Evolutionary conservation across 257 asterid genomes (phyloP), one percentile per base, ranked within the genome.

Genomic region (Solanum etuberosum): DNA sequence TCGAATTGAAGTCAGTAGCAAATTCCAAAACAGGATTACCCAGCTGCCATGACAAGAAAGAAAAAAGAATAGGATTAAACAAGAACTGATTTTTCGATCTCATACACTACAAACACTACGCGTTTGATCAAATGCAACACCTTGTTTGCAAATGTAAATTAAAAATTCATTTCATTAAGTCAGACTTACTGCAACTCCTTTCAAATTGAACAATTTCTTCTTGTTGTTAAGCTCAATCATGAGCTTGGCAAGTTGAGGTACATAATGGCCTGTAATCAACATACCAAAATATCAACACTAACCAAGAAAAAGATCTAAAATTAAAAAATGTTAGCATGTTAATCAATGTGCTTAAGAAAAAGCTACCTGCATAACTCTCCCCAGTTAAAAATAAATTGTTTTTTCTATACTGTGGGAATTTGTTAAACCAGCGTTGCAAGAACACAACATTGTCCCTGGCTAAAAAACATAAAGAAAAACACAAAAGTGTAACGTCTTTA

Each of bases 1-100:
- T 91, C 10, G 98, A 92, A 71, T 94, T 94, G 89, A 91, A 93
- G 90, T 94, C 98, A 2, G 92, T 90, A 5, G 92, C 88, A 59
- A 92, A 94, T 88, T 93, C 98, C 40, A 94, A 92, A 71, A 94
- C 91, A 73, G 98, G 98, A 92, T 94, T 94, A 6, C 98, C 96
- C 23, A 94, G 86, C 98, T 94, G 94, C 88, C 88, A 7, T 12
- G 67, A 65, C 43, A 84, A 46, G 68, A 48, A 20, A 80, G 18
- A 46, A 80, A 51, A 77, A 48, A 3, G 1, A 25, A 42, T 13
- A 78, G 38, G 84, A 43, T 80, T 29, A 80, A 80, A 29, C 29
- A 80, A 80, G 25, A 43, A 78, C 63, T n/a, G n/a, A 40, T 40
- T 78, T 78, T 43, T 78, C 0, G 0, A 42, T 43, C 61, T 77